Percentiles rank a stretch among this genome's conserved stretches.
phyloP scores from a whole-genome alignment of 768 basidiomycete genomes.

The Trametes cinnabarina region DNA sequence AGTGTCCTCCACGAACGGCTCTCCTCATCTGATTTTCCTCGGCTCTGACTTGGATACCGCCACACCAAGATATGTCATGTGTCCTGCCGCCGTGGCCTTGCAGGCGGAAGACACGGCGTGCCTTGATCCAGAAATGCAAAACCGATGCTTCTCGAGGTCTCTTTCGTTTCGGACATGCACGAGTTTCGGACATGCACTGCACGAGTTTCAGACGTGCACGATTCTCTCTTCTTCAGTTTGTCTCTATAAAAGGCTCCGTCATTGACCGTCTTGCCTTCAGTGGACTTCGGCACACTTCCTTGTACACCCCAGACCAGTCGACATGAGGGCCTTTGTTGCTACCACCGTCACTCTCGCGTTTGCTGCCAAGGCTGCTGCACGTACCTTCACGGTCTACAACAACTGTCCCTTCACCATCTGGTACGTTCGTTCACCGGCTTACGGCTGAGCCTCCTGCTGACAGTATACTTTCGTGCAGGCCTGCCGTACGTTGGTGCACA shows the following conservation, averaged over 20 bases:
- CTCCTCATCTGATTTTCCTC: conserved; percentile 4
- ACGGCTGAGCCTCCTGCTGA: neutral
- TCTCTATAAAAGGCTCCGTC: neutral
- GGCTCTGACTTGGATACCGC: neutral
- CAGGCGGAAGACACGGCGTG: neutral
- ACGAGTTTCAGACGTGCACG: neutral
- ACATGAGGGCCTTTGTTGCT: conserved; percentile 13
- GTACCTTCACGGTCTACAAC: conserved; percentile 40
- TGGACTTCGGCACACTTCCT: neutral
- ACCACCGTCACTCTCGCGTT: conserved; percentile 11
- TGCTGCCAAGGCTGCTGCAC: conserved; percentile 1
- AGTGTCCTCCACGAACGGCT: neutral
- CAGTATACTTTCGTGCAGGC: conserved; percentile 19
- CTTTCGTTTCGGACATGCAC: neutral
- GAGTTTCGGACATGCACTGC: too few species aligned
- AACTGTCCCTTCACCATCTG: conserved; percentile 43
- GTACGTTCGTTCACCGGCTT: conserved; percentile 20
- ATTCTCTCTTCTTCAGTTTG: too few species aligned
- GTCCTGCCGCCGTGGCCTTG: neutral
- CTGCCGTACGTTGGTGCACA: conserved; percentile 25
- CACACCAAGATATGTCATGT: neutral
- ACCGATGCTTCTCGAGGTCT: neutral
- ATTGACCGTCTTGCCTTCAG: neutral
- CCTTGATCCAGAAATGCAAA: neutral
- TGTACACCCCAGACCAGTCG: neutral